phyloP scores from a whole-genome alignment of 2,329 filamentous ascomycete genomes.

The Coniochaeta hoffmannii region DNA sequence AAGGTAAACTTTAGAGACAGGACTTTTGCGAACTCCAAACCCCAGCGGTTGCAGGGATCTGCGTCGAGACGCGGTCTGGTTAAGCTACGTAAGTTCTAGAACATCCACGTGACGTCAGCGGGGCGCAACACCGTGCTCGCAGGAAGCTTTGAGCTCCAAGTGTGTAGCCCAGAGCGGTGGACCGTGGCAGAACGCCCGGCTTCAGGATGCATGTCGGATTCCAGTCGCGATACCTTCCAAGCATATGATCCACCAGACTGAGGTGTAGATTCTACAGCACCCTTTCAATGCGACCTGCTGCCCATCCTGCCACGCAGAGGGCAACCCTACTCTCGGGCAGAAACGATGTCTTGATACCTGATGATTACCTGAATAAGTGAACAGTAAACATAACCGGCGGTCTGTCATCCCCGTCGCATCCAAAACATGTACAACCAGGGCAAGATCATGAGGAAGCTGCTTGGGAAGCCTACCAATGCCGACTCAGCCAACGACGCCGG shows the following conservation, averaged over 20 bases:
- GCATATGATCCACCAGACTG: no score
- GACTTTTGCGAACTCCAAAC: no score
- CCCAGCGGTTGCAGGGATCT: not conserved
- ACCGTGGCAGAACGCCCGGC: not conserved
- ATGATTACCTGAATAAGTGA: not conserved
- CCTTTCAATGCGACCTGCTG: not conserved
- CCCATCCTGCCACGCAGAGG: not conserved
- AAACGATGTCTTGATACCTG: not conserved
- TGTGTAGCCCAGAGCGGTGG: not conserved
- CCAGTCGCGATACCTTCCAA: no score
- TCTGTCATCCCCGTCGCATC: not conserved
- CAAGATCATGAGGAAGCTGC: slow-evolving; percentile 53
- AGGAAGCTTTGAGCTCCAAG: no score
- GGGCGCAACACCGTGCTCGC: not conserved
- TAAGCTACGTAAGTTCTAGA: not conserved
- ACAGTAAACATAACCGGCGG: not conserved
- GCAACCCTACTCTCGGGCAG: not conserved
- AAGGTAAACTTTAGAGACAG: no score
- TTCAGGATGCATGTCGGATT: not conserved
- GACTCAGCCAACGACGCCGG: slow-evolving; percentile 30
- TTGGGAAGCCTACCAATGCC: slow-evolving; percentile 45
- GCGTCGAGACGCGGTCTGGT: not conserved
- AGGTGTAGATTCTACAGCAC: not conserved
- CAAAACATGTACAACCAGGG: slow-evolving; percentile 29
- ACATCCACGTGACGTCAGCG: slow-evolving; percentile 2